Evolutionary conservation across 768 basidiomycete species (phyloP).

Genomic region (Suillus subalutaceus): DNA sequence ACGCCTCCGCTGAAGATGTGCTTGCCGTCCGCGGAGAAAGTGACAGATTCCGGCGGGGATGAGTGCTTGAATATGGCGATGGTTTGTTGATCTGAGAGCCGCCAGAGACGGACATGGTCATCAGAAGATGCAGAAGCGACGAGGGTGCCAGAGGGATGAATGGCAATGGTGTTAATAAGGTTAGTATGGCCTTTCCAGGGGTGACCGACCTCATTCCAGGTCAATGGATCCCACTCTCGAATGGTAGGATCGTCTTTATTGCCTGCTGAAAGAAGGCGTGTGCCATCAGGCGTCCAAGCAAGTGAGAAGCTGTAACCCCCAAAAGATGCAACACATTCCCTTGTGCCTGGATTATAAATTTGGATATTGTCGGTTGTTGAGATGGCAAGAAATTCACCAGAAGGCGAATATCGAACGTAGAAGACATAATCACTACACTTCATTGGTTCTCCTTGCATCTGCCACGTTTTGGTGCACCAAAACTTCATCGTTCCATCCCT

Average conservation of each 20-base stretch:
- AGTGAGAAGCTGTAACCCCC: neutral
- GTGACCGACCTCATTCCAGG: neutral
- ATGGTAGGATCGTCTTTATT: neutral
- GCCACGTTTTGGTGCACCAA: no score
- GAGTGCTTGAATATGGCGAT: neutral
- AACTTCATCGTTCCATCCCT: no score
- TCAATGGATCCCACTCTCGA: neutral
- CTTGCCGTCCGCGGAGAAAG: neutral
- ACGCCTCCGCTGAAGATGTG: neutral
- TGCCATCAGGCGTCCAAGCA: neutral
- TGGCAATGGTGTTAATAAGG: neutral
- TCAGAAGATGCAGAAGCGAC: neutral
- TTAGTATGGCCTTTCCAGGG: neutral
- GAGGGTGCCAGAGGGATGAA: neutral
- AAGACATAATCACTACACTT: rapidly evolving
- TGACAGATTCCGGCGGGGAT: neutral
- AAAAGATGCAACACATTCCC: neutral
- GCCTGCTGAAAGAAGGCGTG: neutral
- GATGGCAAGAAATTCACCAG: no score
- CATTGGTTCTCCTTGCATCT: no score
- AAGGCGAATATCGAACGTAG: no score
- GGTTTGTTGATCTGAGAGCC: neutral
- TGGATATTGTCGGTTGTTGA: no score
- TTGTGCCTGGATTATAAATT: neutral
- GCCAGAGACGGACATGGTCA: neutral